phyloP scores from a whole-genome alignment of 345 rosid species.

The Pseudoturritis turrita region DNA sequence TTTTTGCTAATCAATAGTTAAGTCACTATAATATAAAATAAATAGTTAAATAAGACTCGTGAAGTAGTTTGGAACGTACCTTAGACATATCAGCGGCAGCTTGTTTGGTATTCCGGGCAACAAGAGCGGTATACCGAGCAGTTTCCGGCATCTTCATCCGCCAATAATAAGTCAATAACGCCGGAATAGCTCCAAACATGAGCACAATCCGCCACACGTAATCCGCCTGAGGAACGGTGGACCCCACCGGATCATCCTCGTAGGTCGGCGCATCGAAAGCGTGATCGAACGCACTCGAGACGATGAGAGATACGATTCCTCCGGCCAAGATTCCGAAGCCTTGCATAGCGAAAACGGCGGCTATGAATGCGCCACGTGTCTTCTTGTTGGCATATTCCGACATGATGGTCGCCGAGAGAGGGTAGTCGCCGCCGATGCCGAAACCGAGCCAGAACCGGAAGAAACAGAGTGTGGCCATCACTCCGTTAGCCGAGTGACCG shows the following conservation, averaged over 20 bases:
- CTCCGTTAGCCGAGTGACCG: slow-evolving; percentile 45
- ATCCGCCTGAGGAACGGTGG: slow-evolving; percentile 60
- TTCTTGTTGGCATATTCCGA: slow-evolving; percentile 68
- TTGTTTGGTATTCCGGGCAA: slow-evolving; percentile 52
- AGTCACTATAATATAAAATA: neutral
- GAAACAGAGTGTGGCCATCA: slow-evolving; percentile 58
- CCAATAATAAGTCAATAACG: slow-evolving; percentile 70
- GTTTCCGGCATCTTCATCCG: slow-evolving; percentile 84
- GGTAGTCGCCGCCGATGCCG: slow-evolving; percentile 86
- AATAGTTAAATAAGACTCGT: neutral
- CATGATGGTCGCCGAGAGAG: slow-evolving; percentile 77
- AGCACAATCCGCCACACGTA: slow-evolving; percentile 68
- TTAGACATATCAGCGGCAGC: slow-evolving; percentile 71
- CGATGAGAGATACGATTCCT: slow-evolving; percentile 51
- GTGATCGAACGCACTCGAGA: slow-evolving; percentile 41
- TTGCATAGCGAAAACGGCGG: slow-evolving; percentile 80
- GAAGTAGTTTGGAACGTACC: slow-evolving; percentile 25
- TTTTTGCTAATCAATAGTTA: neutral
- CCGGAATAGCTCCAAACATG: slow-evolving; percentile 79
- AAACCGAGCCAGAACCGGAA: slow-evolving; percentile 87
- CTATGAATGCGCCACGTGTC: slow-evolving; percentile 69
- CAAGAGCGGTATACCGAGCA: slow-evolving; percentile 69
- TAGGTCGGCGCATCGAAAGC: slow-evolving; percentile 28
- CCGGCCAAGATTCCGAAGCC: slow-evolving; percentile 63
- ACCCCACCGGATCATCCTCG: slow-evolving; percentile 24